Evolutionary conservation across 257 asterid genomes (phyloP), one percentile per base, ranked within the genome.

Genomic region (Gentiana straminea): DNA sequence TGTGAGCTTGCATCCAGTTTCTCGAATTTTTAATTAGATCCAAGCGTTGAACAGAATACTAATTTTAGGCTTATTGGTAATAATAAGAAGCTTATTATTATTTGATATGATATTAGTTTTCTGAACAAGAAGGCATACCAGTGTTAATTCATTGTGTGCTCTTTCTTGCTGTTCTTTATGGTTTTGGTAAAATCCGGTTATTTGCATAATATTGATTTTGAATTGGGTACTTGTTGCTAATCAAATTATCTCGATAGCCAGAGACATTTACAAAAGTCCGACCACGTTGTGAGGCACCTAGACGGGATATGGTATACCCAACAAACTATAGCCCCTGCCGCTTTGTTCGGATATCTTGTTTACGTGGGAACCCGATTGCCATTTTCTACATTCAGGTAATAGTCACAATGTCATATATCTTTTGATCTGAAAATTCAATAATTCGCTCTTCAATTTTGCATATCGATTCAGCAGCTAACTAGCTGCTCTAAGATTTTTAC

Each of bases 201-300:
- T 5, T 13, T 11, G n/a, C 15, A 39, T 24, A 35, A 36, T 8
- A 41, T 7, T 35, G 24, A 15, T 34, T 8, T 57, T 58, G 36
- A 15, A 49, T 33, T 49, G 24, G 24, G 32, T 50, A 57, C 54
- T 59, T 63, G 43, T 41, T 35, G 45, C 62, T 65, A 58, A 51
- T 65, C 58, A 59, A 51, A 63, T 64, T 61, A 64, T 43, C 57
- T 68, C 72, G 70, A 75, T 82, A 86, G 98, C 98, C 96, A 73
- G 98, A 90, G 75, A 77, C 89, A 48, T 92, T 92, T 78, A 75
- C 68, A 52, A 92, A 88, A 80, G 94, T 83, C 48, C 95, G 94
- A 55, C 85, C 98, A 15, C 94, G 97, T 55, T 87, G 97, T 77
- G 98, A 92, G 73, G 97, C 98, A 48, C 98, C 98, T 73, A 82